phyloP scores from a whole-genome alignment of 2,329 filamentous ascomycete species.

The Coniochaeta sp. region DNA sequence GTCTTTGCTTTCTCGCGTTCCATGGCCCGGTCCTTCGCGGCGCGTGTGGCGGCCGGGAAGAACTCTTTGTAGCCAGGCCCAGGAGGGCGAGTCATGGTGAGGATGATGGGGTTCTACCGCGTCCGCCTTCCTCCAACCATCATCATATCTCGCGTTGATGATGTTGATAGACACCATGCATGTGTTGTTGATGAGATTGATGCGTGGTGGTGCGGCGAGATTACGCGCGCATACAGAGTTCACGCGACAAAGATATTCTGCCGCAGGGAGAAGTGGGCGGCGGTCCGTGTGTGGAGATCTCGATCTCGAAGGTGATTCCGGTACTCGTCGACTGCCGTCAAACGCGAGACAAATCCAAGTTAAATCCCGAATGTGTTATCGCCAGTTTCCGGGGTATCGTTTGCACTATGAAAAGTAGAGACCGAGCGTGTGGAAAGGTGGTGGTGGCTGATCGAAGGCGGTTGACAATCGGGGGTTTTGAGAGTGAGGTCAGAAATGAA shows the following conservation, averaged over 20 bases:
- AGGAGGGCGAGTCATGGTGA: slow-evolving; percentile 71
- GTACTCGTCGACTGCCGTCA: neutral
- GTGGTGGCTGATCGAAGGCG: neutral
- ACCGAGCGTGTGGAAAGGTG: neutral
- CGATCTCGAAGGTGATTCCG: neutral
- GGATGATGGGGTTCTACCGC: slow-evolving; percentile 40
- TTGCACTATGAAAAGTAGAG: neutral
- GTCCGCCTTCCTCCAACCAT: slow-evolving; percentile 48
- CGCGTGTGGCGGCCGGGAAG: slow-evolving; percentile 71
- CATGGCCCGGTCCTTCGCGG: slow-evolving; percentile 49
- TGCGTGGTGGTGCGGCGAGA: slow-evolving; percentile 5
- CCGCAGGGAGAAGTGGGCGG: slow-evolving; percentile 2
- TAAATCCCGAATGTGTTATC: neutral
- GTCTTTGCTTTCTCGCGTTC: slow-evolving; percentile 55
- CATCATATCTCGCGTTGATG: slow-evolving; percentile 44
- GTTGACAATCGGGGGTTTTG: neutral
- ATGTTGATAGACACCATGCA: slow-evolving; percentile 28
- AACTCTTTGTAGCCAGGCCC: slow-evolving; percentile 78
- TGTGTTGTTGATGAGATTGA: slow-evolving; percentile 15
- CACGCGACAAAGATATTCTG: slow-evolving; percentile 30
- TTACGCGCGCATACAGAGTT: slow-evolving; percentile 21
- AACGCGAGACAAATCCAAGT: neutral
- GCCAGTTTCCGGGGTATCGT: neutral
- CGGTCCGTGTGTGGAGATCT: neutral
- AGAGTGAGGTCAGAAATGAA: slow-evolving; percentile 2